Evolutionary conservation across 345 rosid genomes (phyloP), one percentile per base, ranked within the genome.

Genomic region (Melaleuca quinquenervia): DNA sequence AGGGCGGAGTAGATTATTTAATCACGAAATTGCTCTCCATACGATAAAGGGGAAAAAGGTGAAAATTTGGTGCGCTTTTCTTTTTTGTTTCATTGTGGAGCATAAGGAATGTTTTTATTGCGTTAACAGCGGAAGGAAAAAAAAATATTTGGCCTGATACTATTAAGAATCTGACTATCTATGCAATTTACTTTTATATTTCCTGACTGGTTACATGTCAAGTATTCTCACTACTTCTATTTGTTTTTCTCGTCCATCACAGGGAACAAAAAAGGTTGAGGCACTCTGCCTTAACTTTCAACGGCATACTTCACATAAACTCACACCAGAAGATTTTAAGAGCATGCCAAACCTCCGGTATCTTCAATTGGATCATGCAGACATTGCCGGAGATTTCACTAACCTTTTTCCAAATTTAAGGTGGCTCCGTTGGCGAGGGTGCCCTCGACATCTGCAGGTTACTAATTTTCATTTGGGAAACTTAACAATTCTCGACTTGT

Each of bases 201-300:
- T n/a, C n/a, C n/a, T n/a, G n/a, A n/a, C n/a, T n/a, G n/a, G n/a
- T n/a, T n/a, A n/a, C n/a, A n/a, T n/a, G n/a, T n/a, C n/a, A n/a
- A n/a, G n/a, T n/a, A n/a, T n/a, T n/a, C 74, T 60, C 32, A 60
- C 14, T 52, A 36, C 27, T 21, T 36, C 22, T 2, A 48, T 6
- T 15, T 8, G 49, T 8, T 11, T 45, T 84, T 56, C 50, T 18
- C 29, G 7, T 21, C 85, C 32, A 27, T 18, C 3, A 11, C 51
- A 84, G 85, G 85, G 85, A 60, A 84, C 85, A 10, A 20, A 84
- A 4, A 27, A 18, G 74, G 85, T 84, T 7, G 80, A 45, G 49
- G 85, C 78, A 18, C 50, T 84, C 51, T 15, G 29, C 36, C 80
- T 44, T 3, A 50, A 62, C 29, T 84, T 22, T 0, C 53, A 22